Evolutionary conservation across 2,329 filamentous ascomycete genomes (phyloP), one percentile per base, ranked within the genome.

Genomic region (Trichoderma sp.): DNA sequence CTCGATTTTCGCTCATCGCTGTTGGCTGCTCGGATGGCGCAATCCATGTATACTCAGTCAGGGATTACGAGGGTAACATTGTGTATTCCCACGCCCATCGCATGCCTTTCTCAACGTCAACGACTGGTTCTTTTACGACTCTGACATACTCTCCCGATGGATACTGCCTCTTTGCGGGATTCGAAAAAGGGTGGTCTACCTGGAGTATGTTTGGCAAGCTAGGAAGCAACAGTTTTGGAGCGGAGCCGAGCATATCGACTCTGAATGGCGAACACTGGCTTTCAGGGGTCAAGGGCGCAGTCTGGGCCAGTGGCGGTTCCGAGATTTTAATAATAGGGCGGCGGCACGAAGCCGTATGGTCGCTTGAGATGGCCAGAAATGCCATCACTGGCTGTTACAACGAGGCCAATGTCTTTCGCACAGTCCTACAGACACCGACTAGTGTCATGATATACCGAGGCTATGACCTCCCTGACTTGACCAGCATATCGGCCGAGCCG

Each of bases 201-300:
- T 99, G 95, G 95, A 98, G 95, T 79, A 96, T 98, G 47, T 99
- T 97, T 81, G 96, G 96, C 39, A 98, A 97, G 80, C 88, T 92
- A 3, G 91, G 94, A 15, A 94, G 92, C 70, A 93, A 90, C 76
- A 97, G 93, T 78, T 98, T 98, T 79, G 86, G 87, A 7, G 86
- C 88, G 13, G 93, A 97, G 76, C 84, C 85, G 30, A 81, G 83
- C 2, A 84, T 94, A 47, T 89, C 91, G 3, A 83, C 87, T 63
- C 82, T 83, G 7, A 95, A 96, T 77, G 88, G 87, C 32, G 95
- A 99, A 78, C 87, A 88, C 58, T 98, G 95, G 94, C 85, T 98
- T n/a, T 86, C 88, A 6, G 93, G 95, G 4, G 86, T 97, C 28
- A 87, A 85, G 23, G 90, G 92, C 75, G 94, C 92, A 4, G 91